phyloP scores from a whole-genome alignment of 2,329 filamentous ascomycete species.

The Colletotrichum endophyticum region DNA sequence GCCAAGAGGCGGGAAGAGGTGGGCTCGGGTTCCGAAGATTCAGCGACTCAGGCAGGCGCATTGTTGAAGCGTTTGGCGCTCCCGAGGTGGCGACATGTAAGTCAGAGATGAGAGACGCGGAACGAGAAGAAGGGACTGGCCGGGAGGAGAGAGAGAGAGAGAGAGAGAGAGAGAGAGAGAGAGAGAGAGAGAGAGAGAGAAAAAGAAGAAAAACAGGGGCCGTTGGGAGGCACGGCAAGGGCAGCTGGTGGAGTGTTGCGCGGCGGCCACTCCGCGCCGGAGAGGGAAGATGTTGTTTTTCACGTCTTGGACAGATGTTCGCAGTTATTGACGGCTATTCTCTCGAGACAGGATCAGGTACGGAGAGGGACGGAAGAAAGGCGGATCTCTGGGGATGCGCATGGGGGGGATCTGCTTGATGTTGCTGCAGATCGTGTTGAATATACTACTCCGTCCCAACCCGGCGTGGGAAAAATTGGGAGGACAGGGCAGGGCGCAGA shows the following conservation, averaged over 20 bases:
- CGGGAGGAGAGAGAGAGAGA: not conserved
- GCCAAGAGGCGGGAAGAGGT: not conserved
- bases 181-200: no score
- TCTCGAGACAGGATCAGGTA: not conserved
- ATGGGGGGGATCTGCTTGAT: not conserved
- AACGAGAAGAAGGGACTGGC: not conserved
- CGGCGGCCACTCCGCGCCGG: not conserved
- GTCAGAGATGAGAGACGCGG: not conserved
- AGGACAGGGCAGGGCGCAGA: not conserved
- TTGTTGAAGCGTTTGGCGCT: slow-evolving; percentile 26
- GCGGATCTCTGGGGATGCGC: not conserved
- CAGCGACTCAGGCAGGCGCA: slow-evolving; percentile 6
- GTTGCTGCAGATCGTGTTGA: not conserved
- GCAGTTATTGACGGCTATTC: not conserved
- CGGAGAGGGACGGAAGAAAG: not conserved
- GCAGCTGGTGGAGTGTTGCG: not conserved
- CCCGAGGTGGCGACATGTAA: not conserved
- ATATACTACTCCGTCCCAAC: not conserved
- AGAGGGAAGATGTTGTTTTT: not conserved
- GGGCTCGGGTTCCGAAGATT: not conserved
- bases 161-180: no score
- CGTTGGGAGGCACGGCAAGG: not conserved
- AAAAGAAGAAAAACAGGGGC: not conserved
- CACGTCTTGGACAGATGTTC: not conserved
- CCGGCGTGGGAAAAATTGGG: not conserved